phyloP scores from a whole-genome alignment of 805 yeast species.

The Komagataella kurtzmanii region DNA sequence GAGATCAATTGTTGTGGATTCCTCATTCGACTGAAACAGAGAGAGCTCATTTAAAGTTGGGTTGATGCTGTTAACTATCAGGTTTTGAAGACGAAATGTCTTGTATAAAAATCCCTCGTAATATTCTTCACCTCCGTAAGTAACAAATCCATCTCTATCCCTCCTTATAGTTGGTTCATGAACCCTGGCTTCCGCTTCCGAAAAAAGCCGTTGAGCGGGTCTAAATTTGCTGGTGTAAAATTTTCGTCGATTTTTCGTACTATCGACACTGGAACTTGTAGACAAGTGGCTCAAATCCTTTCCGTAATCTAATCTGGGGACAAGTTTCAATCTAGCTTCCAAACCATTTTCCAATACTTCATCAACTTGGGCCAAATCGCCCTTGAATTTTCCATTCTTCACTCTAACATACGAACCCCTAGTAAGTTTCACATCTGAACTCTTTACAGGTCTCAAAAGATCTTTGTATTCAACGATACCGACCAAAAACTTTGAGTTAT shows the following conservation, averaged over 20 bases:
- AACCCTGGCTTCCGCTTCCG: conserved; percentile 78
- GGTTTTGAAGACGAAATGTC: conserved; percentile 70
- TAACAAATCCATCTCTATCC: conserved; percentile 43
- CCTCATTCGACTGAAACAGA: conserved; percentile 57
- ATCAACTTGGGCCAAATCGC: conserved; percentile 87
- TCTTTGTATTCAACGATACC: conserved; percentile 95
- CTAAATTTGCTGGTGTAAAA: conserved; percentile 31
- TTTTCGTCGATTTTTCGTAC: background rate
- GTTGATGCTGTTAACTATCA: conserved; percentile 67
- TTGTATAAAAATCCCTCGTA: conserved; percentile 79
- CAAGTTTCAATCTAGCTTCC: conserved; percentile 85
- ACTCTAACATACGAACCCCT: conserved; percentile 92
- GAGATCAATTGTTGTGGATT: conserved; percentile 80
- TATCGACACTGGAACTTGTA: conserved; percentile 7
- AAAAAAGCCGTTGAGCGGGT: conserved; percentile 79
- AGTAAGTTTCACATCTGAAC: conserved; percentile 74
- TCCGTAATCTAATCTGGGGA: conserved; percentile 91
- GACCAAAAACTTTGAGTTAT: conserved; percentile 60
- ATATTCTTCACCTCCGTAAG: conserved; percentile 78
- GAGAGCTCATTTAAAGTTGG: conserved; percentile 87
- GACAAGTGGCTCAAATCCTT: conserved; percentile 23
- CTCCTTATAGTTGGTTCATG: conserved; percentile 66
- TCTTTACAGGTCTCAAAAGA: conserved; percentile 75
- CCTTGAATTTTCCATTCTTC: conserved; percentile 82
- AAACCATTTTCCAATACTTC: conserved; percentile 89